Evolutionary conservation across 2,329 filamentous ascomycete species (phyloP).

Genomic region (Geosmithia morbida): DNA sequence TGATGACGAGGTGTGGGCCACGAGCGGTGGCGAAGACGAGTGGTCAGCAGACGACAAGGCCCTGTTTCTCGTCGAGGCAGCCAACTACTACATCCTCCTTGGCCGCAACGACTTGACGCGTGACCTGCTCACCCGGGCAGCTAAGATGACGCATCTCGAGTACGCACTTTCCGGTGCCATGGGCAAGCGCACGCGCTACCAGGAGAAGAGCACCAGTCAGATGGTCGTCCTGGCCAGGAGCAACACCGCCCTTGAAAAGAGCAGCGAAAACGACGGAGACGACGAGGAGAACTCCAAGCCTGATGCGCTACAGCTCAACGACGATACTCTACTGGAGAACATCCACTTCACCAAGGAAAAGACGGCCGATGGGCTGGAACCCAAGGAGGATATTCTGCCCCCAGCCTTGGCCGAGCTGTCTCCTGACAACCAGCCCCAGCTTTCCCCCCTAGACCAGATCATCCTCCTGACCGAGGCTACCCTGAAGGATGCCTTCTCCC

Average conservation of each 20-base stretch:
- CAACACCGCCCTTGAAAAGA: constrained; percentile 16
- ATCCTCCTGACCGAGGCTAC: constrained; percentile 80
- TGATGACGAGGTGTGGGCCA: constrained; percentile 19
- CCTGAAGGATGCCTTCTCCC: constrained; percentile 75
- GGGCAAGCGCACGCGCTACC: constrained; percentile 72
- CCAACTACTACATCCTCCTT: constrained; percentile 72
- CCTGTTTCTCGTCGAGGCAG: constrained; percentile 67
- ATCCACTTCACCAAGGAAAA: constrained; percentile 59
- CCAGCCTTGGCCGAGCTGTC: constrained; percentile 47
- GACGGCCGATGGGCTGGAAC: constrained; percentile 18
- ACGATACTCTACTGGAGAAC: constrained; percentile 82
- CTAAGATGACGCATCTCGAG: constrained; percentile 51
- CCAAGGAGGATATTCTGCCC: constrained; percentile 32
- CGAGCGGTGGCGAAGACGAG: constrained; percentile 9
- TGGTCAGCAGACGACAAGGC: constrained; percentile 39
- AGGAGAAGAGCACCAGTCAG: constrained; percentile 71
- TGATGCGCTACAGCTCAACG: constrained; percentile 64
- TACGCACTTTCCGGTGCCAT: constrained; percentile 77
- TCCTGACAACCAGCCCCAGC: constrained; percentile 67
- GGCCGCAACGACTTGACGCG: constrained; percentile 65
- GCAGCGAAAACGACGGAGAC: constrained; percentile 7
- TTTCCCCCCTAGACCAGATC: constrained; percentile 75
- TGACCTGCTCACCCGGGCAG: constrained; percentile 55
- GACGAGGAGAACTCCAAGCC: constrained; percentile 28
- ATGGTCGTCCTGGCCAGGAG: constrained; percentile 84